Percentiles rank a stretch among this genome's conserved stretches.
Conservation (phyloP, 1,284 basidiomycete species). For the Exobasidium cylindrosporum region DNA sequence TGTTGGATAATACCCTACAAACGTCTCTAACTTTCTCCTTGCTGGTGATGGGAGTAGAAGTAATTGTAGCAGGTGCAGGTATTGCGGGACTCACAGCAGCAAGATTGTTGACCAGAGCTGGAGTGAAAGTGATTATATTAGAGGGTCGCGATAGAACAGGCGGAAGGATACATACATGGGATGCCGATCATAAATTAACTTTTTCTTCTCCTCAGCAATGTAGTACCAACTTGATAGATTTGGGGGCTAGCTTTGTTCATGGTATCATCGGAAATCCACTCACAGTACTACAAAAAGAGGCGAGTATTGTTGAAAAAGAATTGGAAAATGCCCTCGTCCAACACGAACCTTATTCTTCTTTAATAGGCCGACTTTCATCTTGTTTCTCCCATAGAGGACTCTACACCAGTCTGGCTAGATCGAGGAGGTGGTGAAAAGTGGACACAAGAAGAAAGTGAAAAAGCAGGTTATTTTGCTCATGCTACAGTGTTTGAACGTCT, state of each 20-base stretch:
- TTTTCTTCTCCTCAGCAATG: background rate
- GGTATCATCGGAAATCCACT: background rate
- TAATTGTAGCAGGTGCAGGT: background rate
- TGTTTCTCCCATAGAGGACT: background rate
- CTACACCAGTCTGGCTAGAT: background rate
- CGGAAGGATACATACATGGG: slow-evolving; percentile 1
- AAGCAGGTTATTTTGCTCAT: background rate
- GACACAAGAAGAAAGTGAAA: background rate
- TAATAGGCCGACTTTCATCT: background rate
- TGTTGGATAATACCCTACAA: background rate
- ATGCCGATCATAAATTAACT: background rate
- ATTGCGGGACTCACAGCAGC: background rate
- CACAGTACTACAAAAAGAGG: slow-evolving; percentile 1
- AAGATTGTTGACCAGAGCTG: background rate
- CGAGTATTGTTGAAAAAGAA: too few species aligned
- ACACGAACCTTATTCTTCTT: background rate
- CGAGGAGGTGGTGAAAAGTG: background rate
- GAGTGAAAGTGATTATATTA: background rate
- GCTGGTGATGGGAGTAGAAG: background rate
- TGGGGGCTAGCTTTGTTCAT: slow-evolving; percentile 5
- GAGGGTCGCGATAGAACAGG: slow-evolving; percentile 2
- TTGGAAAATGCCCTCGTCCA: too few species aligned
- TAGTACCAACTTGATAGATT: background rate
- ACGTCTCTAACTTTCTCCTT: background rate
- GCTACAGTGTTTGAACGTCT: background rate